phyloP scores from a whole-genome alignment of 2,329 filamentous ascomycete genomes.

The Fusarium sp. region DNA sequence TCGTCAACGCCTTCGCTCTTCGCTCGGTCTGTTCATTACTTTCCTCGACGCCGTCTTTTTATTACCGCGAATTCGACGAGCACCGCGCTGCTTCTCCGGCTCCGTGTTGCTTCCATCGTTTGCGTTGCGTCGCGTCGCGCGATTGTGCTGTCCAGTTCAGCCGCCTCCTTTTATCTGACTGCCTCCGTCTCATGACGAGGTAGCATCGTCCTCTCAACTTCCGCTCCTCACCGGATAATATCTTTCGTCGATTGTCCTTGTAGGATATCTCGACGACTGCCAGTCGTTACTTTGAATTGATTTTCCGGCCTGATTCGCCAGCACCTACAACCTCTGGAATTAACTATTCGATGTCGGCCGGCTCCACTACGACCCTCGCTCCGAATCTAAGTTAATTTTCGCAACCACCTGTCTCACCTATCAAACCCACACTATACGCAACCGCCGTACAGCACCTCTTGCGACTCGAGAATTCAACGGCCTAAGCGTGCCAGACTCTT shows the following conservation, averaged over 20 bases:
- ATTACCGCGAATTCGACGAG: constrained; percentile 43
- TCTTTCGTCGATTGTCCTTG: constrained; percentile 50
- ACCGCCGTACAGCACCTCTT: constrained; percentile 13
- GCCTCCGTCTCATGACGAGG: constrained; percentile 46
- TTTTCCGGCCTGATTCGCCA: constrained; percentile 36
- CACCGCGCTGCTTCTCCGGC: constrained; percentile 38
- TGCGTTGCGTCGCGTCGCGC: constrained; percentile 45
- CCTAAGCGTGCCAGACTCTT: constrained; percentile 43
- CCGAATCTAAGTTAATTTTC: constrained; percentile 42
- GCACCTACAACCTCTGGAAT: constrained; percentile 39
- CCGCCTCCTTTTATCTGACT: constrained; percentile 36
- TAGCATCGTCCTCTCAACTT: constrained; percentile 39
- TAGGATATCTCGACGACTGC: constrained; percentile 50
- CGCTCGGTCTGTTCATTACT: constrained; percentile 49
- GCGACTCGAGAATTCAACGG: constrained; percentile 28
- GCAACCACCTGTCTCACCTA: constrained; percentile 19
- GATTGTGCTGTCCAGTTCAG: constrained; percentile 36
- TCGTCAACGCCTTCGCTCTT: constrained; percentile 50
- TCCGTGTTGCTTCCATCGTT: constrained; percentile 42
- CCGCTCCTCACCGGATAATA: constrained; percentile 40
- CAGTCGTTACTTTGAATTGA: constrained; percentile 51
- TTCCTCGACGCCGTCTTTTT: constrained; percentile 44
- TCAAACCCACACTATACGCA: constrained; percentile 29
- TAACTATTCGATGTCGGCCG: constrained; percentile 49
- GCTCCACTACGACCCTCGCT: constrained; percentile 48